Percentiles rank a stretch among this genome's conserved stretches.
Evolutionary conservation across 1,284 basidiomycete species (phyloP).

Genomic region (Cutaneotrichosporon curvatum): DNA sequence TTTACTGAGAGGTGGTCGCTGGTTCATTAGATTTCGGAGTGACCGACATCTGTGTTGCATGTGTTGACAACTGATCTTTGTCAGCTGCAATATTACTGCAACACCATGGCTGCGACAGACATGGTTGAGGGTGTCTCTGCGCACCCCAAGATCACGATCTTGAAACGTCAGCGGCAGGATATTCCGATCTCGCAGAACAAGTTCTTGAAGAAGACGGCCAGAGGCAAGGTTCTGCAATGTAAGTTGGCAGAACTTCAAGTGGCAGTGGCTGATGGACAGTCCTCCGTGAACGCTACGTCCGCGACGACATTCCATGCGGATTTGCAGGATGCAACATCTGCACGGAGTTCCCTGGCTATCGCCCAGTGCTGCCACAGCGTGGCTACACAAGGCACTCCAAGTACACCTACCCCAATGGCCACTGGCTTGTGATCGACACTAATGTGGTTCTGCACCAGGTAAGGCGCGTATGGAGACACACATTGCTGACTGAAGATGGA

Average conservation of each 20-base stretch:
- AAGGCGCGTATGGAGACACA: conserved; percentile 19
- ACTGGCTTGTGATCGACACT: conserved; percentile 88
- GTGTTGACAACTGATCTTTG: too few species aligned
- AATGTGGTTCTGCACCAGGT: conserved; percentile 92
- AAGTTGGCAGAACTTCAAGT: conserved; percentile 14
- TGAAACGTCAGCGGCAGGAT: conserved; percentile 66
- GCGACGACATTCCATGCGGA: conserved; percentile 90
- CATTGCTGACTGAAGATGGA: conserved; percentile 65
- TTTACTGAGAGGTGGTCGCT: background rate
- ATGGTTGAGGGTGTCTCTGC: background rate
- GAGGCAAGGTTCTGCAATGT: conserved; percentile 92
- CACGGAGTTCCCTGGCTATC: conserved; percentile 43
- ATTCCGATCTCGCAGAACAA: conserved; percentile 72
- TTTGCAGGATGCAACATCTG: conserved; percentile 65
- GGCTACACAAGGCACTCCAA: conserved; percentile 53
- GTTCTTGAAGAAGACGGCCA: conserved; percentile 89
- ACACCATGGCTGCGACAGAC: conserved; percentile 15
- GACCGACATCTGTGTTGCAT: too few species aligned
- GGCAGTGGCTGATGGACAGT: conserved; percentile 51
- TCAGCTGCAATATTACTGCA: too few species aligned
- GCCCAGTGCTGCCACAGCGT: conserved; percentile 49
- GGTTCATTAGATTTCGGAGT: too few species aligned
- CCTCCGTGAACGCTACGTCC: conserved; percentile 87
- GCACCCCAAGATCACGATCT: conserved; percentile 57
- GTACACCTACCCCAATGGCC: conserved; percentile 47